phyloP scores from a whole-genome alignment of 208 protist species.

The Acanthamoeba lenticulata region DNA sequence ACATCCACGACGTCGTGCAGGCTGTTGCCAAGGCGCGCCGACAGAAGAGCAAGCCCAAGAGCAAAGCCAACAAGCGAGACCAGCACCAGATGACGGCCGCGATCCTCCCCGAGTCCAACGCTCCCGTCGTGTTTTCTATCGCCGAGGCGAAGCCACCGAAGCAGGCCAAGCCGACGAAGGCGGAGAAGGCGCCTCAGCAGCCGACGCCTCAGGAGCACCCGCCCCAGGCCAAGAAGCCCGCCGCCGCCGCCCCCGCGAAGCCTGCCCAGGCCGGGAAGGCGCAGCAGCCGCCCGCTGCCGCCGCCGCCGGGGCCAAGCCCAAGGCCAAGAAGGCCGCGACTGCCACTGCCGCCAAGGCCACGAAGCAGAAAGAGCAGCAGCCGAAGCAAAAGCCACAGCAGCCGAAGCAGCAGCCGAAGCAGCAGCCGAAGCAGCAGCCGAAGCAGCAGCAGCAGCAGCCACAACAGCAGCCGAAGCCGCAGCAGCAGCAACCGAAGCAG shows the following conservation, averaged over 20 bases:
- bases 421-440: not conserved
- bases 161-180: not conserved
- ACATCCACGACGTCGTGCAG: too few relatives aligned
- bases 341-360: not conserved
- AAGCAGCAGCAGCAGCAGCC: not conserved
- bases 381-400: not conserved
- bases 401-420: not conserved
- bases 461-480: not conserved
- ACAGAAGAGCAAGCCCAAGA: too few relatives aligned
- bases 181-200: not conserved
- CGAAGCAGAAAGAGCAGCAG: not conserved
- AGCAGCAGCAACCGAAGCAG: not conserved
- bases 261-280: not conserved
- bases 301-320: not conserved
- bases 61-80: too few relatives aligned
- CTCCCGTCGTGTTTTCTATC: not conserved
- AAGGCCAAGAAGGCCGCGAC: not conserved
- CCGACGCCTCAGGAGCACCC: not conserved
- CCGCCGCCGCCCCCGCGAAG: not conserved
- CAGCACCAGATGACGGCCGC: too few relatives aligned
- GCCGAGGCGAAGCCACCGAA: not conserved
- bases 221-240: not conserved
- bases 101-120: too few relatives aligned
- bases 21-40: too few relatives aligned
- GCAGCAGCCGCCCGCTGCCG: not conserved